Percentiles rank a stretch among this genome's conserved stretches.
Evolutionary conservation across 164 flowering plant species (phyloP).

Genomic region (Vitis amurensis): DNA sequence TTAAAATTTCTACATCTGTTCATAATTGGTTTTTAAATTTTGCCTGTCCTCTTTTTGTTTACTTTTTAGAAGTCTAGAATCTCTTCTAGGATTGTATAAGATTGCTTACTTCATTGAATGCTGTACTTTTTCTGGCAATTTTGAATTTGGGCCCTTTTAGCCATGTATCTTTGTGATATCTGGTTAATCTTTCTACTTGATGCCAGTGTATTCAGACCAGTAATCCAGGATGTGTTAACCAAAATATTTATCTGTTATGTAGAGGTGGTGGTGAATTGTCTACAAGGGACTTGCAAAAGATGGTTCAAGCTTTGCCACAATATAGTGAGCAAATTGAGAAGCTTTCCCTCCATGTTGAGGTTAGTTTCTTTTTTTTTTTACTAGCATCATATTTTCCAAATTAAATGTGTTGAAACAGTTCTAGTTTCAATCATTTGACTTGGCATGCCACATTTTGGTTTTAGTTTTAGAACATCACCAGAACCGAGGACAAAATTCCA

Average conservation of each 20-base stretch:
- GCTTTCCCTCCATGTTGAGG: slow-evolving; percentile 98
- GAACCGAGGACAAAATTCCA: too few species aligned
- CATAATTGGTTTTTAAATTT: too few species aligned
- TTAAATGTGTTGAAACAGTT: too few species aligned
- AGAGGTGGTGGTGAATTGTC: slow-evolving; percentile 91
- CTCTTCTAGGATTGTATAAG: not conserved
- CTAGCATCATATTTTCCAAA: not conserved
- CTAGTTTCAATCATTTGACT: too few species aligned
- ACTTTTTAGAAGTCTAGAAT: too few species aligned
- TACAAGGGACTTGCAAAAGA: slow-evolving; percentile 91
- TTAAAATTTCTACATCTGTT: too few species aligned
- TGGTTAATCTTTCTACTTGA: not conserved
- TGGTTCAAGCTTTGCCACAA: slow-evolving; percentile 99
- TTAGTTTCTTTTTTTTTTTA: slow-evolving; percentile 33
- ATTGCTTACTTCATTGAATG: too few species aligned
- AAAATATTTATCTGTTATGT: slow-evolving; percentile 3
- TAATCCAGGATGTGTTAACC: not conserved
- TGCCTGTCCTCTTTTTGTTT: too few species aligned
- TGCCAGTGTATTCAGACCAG: not conserved
- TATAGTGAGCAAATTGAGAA: slow-evolving; percentile 95
- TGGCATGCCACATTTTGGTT: too few species aligned
- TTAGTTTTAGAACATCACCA: too few species aligned
- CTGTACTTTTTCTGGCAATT: not conserved
- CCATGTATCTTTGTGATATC: not conserved
- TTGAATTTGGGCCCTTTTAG: not conserved